A percentile compares a stretch with the other conserved stretches of the same genome.
Conservation (phyloP, 2,329 filamentous ascomycete species). For the Fusarium staphyleae region DNA sequence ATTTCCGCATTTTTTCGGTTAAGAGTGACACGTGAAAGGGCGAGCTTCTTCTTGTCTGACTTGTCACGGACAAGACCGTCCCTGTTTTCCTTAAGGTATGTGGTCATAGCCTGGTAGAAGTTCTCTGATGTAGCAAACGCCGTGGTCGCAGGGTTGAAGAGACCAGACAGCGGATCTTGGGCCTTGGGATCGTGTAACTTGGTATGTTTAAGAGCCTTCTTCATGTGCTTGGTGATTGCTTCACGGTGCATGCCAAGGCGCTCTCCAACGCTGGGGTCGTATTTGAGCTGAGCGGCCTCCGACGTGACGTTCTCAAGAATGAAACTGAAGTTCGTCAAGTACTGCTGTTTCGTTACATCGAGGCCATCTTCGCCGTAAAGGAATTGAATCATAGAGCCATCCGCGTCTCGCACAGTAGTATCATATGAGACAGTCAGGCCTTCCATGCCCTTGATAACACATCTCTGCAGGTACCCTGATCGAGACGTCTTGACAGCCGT, state of each 20-base stretch:
- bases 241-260: constrained; percentile 60
- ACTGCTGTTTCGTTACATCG: constrained; percentile 92
- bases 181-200: constrained; percentile 62
- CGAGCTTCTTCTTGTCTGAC: constrained; percentile 44
- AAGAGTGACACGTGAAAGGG: constrained; percentile 50
- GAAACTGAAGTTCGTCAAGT: constrained; percentile 89
- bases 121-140: constrained; percentile 89
- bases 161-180: constrained; percentile 77
- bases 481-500: constrained; percentile 98
- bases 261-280: constrained; percentile 59
- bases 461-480: constrained; percentile 94
- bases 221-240: constrained; percentile 78
- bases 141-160: constrained; percentile 77
- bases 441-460: constrained; percentile 98
- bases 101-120: constrained; percentile 75
- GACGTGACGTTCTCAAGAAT: constrained; percentile 85
- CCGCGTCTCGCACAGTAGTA: constrained; percentile 89
- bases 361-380: constrained; percentile 96
- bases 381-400: constrained; percentile 93
- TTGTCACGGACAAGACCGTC: constrained; percentile 63
- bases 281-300: constrained; percentile 77
- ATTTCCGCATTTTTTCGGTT: constrained; percentile 80
- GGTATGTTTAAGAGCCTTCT: constrained; percentile 78
- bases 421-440: constrained; percentile 92
- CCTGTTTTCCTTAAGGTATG: constrained; percentile 81